phyloP scores from a whole-genome alignment of 768 basidiomycete genomes.

The Lanmaoa pseudosensibilis region DNA sequence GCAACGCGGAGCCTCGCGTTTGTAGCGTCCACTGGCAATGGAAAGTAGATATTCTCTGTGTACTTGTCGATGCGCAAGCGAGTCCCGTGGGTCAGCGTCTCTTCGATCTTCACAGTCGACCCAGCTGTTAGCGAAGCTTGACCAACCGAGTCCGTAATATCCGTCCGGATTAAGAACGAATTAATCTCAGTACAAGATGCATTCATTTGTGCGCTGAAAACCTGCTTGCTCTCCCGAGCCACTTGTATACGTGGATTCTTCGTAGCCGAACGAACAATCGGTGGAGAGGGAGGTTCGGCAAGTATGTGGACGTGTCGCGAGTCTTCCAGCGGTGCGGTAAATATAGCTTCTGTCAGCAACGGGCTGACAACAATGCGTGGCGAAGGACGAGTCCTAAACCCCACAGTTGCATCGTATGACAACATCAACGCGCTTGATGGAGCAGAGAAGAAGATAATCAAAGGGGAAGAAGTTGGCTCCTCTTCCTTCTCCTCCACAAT shows the following conservation, averaged over 20 bases:
- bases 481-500: conserved; percentile 22
- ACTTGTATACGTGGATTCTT: not conserved
- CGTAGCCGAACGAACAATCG: not conserved
- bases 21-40: conserved; percentile 43
- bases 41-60: conserved; percentile 36
- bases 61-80: conserved; percentile 18
- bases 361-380: not conserved
- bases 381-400: conserved; percentile 22
- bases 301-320: conserved; percentile 27
- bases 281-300: conserved; percentile 18
- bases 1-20: conserved; percentile 47
- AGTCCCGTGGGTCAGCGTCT: not conserved
- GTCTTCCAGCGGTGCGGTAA: conserved; percentile 18
- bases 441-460: conserved; percentile 27
- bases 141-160: conserved; percentile 24
- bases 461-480: conserved; percentile 16
- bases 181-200: conserved; percentile 11
- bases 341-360: conserved; percentile 19
- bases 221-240: conserved; percentile 15
- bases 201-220: conserved; percentile 18
- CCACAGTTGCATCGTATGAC: conserved; percentile 13
- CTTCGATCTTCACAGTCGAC: conserved; percentile 18
- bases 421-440: conserved; percentile 21
- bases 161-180: conserved; percentile 21
- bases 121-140: conserved; percentile 19